These are phyloP conservation scores for Juncus effusus DNA, from an alignment of 176 grass and related monocot species.

Conservation along the genomic window DNA sequence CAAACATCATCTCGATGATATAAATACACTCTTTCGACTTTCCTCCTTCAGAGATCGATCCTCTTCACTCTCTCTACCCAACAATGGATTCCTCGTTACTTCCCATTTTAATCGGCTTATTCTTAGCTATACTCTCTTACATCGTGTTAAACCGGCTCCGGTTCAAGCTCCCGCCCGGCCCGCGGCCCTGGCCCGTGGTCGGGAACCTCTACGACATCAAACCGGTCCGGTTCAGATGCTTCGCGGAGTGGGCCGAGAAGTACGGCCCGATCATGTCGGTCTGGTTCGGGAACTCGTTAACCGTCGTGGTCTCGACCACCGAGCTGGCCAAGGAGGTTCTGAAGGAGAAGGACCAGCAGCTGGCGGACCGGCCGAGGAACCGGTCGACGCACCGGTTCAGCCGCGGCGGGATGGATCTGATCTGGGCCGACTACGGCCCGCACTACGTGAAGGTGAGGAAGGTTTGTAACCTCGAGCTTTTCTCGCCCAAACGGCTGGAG, in stretches of 20 bases:
- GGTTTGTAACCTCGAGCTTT: conserved; percentile 70
- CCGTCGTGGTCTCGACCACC: conserved; percentile 51
- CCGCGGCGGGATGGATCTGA: conserved; percentile 50
- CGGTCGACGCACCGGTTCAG: conserved; percentile 44
- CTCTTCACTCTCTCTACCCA: not conserved
- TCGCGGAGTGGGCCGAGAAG: conserved; percentile 54
- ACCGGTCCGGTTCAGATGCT: conserved; percentile 73
- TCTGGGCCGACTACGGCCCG: conserved; percentile 70
- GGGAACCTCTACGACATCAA: conserved; percentile 76
- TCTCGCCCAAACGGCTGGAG: conserved; percentile 52
- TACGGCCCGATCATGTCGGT: conserved; percentile 71
- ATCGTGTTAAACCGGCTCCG: conserved; percentile 33
- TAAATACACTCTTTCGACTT: not conserved
- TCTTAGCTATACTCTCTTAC: conserved; percentile 17
- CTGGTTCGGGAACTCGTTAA: conserved; percentile 48
- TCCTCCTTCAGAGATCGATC: not conserved
- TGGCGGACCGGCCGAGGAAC: conserved; percentile 51
- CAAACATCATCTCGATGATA: not conserved
- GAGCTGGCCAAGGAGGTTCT: conserved; percentile 63
- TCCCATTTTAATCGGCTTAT: conserved; percentile 25
- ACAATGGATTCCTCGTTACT: conserved; percentile 42
- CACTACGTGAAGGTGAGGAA: conserved; percentile 82
- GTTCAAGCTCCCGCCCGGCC: conserved; percentile 50
- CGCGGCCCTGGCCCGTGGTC: conserved; percentile 55
- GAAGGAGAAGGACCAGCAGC: conserved; percentile 60